Conservation (phyloP, 257 asterid genomes). For the Lantana camara region DNA sequence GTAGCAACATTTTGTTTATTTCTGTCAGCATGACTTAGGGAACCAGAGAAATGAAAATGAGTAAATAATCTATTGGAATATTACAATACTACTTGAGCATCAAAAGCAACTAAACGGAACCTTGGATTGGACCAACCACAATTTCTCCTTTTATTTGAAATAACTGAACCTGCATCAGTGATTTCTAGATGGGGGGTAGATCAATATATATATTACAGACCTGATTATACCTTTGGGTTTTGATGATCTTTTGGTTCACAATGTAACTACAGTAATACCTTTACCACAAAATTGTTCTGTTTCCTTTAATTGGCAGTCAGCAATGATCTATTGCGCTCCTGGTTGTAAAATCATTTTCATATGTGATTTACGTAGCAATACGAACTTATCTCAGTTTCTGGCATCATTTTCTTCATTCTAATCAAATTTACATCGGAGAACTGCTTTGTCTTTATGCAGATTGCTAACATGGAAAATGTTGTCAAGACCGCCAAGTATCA, state of each 20-base stretch:
- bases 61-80: neutral
- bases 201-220: too few relatives aligned
- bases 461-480: conserved; percentile 61
- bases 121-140: neutral
- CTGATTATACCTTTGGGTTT: neutral
- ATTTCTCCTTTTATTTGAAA: neutral
- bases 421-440: neutral
- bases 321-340: neutral
- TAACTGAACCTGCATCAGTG: neutral
- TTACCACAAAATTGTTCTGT: neutral
- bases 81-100: neutral
- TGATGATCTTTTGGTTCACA: neutral
- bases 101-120: neutral
- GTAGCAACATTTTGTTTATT: neutral
- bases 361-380: conserved; percentile 1
- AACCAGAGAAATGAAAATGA: neutral
- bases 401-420: neutral
- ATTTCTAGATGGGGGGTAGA: too few relatives aligned
- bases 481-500: conserved; percentile 61
- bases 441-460: conserved; percentile 39
- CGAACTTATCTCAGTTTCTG: neutral
- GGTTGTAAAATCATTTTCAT: conserved; percentile 1
- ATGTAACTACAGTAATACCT: neutral
- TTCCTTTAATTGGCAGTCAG: neutral
- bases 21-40: conserved; percentile 1